Percentiles rank a stretch among this genome's conserved stretches.
Conservation (phyloP, 140 eudicot species). For the Artemisia princeps region DNA sequence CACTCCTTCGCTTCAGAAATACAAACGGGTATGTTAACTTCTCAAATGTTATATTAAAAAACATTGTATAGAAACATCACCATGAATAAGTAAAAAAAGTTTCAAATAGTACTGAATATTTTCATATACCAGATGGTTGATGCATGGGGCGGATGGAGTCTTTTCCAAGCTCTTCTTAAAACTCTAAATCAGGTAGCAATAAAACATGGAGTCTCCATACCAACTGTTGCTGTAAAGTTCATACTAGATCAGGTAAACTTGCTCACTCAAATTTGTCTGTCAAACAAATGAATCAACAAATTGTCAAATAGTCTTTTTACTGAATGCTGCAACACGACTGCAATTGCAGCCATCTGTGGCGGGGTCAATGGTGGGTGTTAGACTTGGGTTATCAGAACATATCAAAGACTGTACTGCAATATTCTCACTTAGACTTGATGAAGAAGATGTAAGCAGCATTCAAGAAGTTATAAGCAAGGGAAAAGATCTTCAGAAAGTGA, state of each 20-base stretch:
- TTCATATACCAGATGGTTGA: slow-evolving; percentile 68
- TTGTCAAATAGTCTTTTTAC: not conserved
- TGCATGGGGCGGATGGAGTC: slow-evolving; percentile 99
- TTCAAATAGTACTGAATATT: too few relatives aligned
- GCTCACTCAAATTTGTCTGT: slow-evolving; percentile 2
- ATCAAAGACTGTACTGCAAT: slow-evolving; percentile 60
- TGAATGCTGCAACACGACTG: slow-evolving; percentile 12
- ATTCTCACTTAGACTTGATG: slow-evolving; percentile 75
- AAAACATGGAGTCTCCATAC: slow-evolving; percentile 82
- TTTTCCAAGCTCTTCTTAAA: slow-evolving; percentile 68
- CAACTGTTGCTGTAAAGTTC: slow-evolving; percentile 82
- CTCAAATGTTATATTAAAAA: not conserved
- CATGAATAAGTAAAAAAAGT: not conserved
- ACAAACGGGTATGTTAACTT: slow-evolving; percentile 62
- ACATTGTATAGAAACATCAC: not conserved
- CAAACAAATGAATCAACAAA: not conserved
- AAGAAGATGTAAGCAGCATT: slow-evolving; percentile 64
- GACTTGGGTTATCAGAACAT: slow-evolving; percentile 87
- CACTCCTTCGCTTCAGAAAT: slow-evolving; percentile 96
- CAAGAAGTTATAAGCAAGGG: slow-evolving; percentile 60
- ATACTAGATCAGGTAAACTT: slow-evolving; percentile 62
- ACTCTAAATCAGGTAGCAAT: slow-evolving; percentile 63
- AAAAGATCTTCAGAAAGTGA: slow-evolving; percentile 66
- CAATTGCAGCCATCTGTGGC: slow-evolving; percentile 77
- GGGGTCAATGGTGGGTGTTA: slow-evolving; percentile 92